Evolutionary conservation across 2,329 filamentous ascomycete genomes (phyloP).

Genomic region (Camillea tinctor): DNA sequence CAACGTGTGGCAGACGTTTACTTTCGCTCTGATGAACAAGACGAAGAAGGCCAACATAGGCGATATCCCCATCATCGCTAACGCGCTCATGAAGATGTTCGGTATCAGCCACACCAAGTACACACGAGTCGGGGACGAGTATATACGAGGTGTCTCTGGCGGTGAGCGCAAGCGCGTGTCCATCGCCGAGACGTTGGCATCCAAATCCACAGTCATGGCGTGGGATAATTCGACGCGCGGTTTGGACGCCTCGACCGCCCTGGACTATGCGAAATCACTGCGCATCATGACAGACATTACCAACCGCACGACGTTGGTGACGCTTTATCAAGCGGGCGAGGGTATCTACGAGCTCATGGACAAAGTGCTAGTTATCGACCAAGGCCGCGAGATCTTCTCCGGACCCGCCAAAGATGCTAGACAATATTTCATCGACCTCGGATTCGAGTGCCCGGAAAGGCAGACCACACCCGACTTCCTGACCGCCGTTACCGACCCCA

Average conservation of each 20-base stretch:
- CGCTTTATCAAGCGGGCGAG: slow-evolving; percentile 44
- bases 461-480: slow-evolving; percentile 77
- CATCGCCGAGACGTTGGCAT: slow-evolving; percentile 74
- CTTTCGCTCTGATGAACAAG: slow-evolving; percentile 73
- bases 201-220: slow-evolving; percentile 69
- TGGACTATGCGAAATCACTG: slow-evolving; percentile 72
- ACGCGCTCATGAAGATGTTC: slow-evolving; percentile 73
- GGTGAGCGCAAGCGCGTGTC: slow-evolving; percentile 79
- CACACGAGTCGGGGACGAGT: slow-evolving; percentile 73
- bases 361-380: slow-evolving; percentile 75
- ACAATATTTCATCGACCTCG: slow-evolving; percentile 64
- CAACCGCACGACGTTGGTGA: slow-evolving; percentile 52
- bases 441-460: slow-evolving; percentile 57
- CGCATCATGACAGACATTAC: slow-evolving; percentile 74
- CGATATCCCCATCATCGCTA: slow-evolving; percentile 67
- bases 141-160: slow-evolving; percentile 70
- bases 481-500: slow-evolving; percentile 72
- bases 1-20: slow-evolving; percentile 75
- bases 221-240: slow-evolving; percentile 82
- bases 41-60: slow-evolving; percentile 64
- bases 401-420: slow-evolving; percentile 61
- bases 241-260: slow-evolving; percentile 74
- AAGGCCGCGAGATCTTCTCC: slow-evolving; percentile 62
- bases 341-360: slow-evolving; percentile 60
- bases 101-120: slow-evolving; percentile 73